Base-by-base conservation (phyloP, 306 rosid species). In the Rubus idaeus region DNA sequence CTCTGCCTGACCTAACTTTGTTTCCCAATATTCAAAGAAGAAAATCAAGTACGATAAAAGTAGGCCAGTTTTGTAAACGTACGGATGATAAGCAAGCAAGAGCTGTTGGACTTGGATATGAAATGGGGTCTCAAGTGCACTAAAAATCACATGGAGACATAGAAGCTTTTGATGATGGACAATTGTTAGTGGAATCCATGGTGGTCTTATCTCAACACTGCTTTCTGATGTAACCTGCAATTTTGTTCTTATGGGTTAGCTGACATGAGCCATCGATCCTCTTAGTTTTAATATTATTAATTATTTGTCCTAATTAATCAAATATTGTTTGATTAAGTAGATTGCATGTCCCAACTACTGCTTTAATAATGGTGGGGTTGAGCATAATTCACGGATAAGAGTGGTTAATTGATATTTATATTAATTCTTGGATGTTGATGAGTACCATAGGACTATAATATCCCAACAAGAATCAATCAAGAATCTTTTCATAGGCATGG, bases 71-170 rank as follows among this genome's bases (percentile, higher is more conserved):
- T 69, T 52, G 61, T 60, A 80, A 71, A 52, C 42, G 78, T 81
- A 84, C 78, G 83, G 84, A 49, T 26, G 68, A 55, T 40, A 30
- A 63, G 63, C 75, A 49, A 20, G 26, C 47, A 9, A 16, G 55
- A 13, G 49, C 49, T 45, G 49, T 45, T 62, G 44, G 1, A 6
- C 1, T 45, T 62, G 44, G 1, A 6, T 3, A 45, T n/a, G 18
- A 55, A 45, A 14, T 73, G 77, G 75, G 40, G 45, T 78, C 70
- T 35, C n/a, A 39, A 35, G 10, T 53, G 49, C 80, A 67, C 76
- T 8, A 13, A 73, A 68, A 76, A 49, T 51, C 81, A 73, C 83
- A 75, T 71, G 81, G 83, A 72, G 44, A 62, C 61, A 18, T 10
- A 58, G 55, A 17, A 40, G 77, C 62, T 74, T 49, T 53, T 37